Base-by-base conservation (phyloP, 768 basidiomycete genomes). In the Phaffia australis region DNA sequence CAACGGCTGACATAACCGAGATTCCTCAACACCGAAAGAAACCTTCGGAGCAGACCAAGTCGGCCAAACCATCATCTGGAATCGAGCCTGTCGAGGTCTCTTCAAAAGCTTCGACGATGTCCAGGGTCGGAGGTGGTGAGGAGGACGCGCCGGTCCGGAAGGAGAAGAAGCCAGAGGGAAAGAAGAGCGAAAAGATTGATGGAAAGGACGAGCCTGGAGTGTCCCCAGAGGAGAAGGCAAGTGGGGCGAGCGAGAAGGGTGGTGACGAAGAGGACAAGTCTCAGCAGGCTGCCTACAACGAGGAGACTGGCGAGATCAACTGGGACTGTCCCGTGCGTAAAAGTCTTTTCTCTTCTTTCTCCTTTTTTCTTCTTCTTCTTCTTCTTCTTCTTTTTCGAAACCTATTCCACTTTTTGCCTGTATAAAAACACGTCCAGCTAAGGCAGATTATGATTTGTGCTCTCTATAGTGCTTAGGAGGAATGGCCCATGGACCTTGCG, bases 251-350 rank as follows among this genome's bases (percentile, higher is more conserved):
- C 16, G 52, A 67, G 14, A 64, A 71, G n/a, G 66, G 62, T 18
- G 60, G 21, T 25, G 50, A 66, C 51, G n/a, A 25, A 19, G 57
- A 60, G 47, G 59, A 54, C 52, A 23, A 54, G 9, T 5, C 50
- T 18, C 25, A 46, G 49, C 69, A 76, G 51, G 82, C 82, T 49
- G 94, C 95, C 5, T 98, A 83, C 81, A 87, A 99, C 78, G 93
- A 93, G 23, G 91, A 84, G 69, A 99, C 95, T 1, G 95, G 95
- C 54, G 92, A 97, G 81, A 98, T 99, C 73, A 99, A 99, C 79
- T 99, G 95, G 95, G 95, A 97, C 75, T 99, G 95, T 76, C 91
- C 95, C 1, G 75, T 76, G 46, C 65, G 75, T 74, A 4, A 47
- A 30, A 21, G 16, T n/a, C 27, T 6, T 27, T n/a, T 25, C 11